Percentiles rank a stretch among this genome's conserved stretches.
Conservation (phyloP, 2,329 filamentous ascomycete genomes). For the Fusarium foetens region DNA sequence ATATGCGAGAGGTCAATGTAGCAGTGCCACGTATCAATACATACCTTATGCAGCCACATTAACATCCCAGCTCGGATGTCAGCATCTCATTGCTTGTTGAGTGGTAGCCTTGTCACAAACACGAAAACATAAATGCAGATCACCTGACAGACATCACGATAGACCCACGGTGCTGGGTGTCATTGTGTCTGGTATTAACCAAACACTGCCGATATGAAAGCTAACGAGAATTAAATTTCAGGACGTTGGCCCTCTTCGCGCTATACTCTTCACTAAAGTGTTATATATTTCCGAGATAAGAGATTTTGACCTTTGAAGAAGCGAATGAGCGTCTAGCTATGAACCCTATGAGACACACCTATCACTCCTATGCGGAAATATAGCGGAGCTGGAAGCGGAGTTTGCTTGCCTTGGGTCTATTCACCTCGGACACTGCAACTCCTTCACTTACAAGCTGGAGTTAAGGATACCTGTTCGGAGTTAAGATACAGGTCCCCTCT, state of each 20-base stretch:
- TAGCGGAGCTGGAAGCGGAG: background rate
- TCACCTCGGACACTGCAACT: background rate
- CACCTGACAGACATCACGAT: background rate
- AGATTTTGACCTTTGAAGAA: background rate
- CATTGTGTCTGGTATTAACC: background rate
- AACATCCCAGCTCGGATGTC: background rate
- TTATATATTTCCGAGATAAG: background rate
- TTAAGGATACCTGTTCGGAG: background rate
- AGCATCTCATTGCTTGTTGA: background rate
- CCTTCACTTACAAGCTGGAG: background rate
- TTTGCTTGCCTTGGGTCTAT: too few relatives aligned
- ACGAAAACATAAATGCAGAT: background rate
- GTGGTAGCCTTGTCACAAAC: background rate
- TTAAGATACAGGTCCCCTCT: background rate
- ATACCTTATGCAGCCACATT: background rate
- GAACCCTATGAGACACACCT: too few relatives aligned
- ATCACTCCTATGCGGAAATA: background rate
- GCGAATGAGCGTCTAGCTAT: background rate
- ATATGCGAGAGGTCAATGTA: fast-evolving
- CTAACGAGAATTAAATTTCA: background rate
- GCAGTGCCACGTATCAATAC: background rate
- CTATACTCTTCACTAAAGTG: background rate
- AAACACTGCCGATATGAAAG: background rate
- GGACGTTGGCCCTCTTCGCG: fast-evolving
- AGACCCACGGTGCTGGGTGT: fast-evolving